A percentile compares a stretch with the other conserved stretches of the same genome.
Evolutionary conservation across 2,329 filamentous ascomycete species (phyloP).

Genomic region (Coniochaeta pulveracea): DNA sequence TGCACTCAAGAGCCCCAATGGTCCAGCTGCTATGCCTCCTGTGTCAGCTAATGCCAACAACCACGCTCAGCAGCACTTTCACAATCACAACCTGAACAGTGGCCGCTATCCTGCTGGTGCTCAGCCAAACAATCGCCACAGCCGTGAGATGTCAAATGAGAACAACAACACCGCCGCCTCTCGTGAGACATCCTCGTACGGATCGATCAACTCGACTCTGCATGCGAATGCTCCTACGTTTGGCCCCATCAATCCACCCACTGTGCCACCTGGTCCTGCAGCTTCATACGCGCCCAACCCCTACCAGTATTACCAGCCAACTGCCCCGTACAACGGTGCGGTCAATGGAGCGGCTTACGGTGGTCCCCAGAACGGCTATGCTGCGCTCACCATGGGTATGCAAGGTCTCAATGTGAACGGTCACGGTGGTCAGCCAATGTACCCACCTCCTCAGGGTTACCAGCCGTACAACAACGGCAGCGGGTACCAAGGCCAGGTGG

Average conservation of each 20-base stretch:
- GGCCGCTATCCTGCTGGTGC: conserved; percentile 64
- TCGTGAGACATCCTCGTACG: conserved; percentile 39
- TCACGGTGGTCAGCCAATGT: conserved; percentile 26
- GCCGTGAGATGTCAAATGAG: conserved; percentile 55
- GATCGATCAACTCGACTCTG: conserved; percentile 57
- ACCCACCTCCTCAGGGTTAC: conserved; percentile 42
- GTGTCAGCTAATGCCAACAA: conserved; percentile 38
- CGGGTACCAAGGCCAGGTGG: too few relatives aligned
- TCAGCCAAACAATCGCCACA: conserved; percentile 57
- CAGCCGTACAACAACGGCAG: conserved; percentile 33
- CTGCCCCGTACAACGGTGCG: conserved; percentile 15
- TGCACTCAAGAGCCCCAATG: conserved; percentile 62
- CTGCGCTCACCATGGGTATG: conserved; percentile 58
- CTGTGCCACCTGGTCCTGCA: conserved; percentile 11
- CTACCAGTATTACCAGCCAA: background rate
- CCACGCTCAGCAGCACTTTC: conserved; percentile 52
- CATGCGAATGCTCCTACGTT: conserved; percentile 75
- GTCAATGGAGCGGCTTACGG: conserved; percentile 17
- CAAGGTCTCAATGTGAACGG: conserved; percentile 49
- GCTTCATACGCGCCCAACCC: conserved; percentile 17
- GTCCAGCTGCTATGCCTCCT: conserved; percentile 30
- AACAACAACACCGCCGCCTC: conserved; percentile 23
- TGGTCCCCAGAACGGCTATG: conserved; percentile 31
- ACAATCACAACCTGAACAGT: conserved; percentile 72
- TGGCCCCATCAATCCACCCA: conserved; percentile 40